Base-by-base conservation (phyloP, 2,329 filamentous ascomycete genomes). In the Hypocreales sp. region DNA sequence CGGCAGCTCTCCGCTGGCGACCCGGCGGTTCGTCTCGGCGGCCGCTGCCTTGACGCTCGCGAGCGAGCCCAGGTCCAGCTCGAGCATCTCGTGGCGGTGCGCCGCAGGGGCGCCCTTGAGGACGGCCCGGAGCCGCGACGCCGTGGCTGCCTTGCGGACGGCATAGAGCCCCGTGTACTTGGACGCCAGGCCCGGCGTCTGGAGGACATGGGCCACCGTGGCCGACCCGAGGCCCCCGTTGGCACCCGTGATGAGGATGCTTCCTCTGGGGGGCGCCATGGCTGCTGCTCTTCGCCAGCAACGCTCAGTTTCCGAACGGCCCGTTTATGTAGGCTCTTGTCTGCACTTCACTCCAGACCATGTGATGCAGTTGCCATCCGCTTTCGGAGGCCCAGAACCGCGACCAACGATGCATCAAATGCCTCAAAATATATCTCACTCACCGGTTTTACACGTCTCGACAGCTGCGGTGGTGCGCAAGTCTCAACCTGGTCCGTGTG, bases 211-310 rank as follows among this genome's bases (percentile, higher is more conserved):
- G 4, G 32, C 24, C 8, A 50, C 44, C 7, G 53, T 50, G 14
- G 45, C 41, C 8, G 46, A 47, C 7, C 52, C 53, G 16, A 58
- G 44, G 13, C 51, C 48, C 22, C 53, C 54, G 29, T 57, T 57
- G 20, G 50, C 38, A 6, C 53, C 54, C 5, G 54, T 58, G 8
- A 56, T 32, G 3, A 57, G 21, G 15, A 57, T 45, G 2, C 47
- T n/a, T n/a, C n/a, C n/a, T n/a, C n/a, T n/a, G n/a, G n/a, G n/a
- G n/a, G n/a, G n/a, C n/a, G n/a, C n/a, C n/a, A n/a, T n/a, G n/a
- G n/a, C n/a, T n/a, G n/a, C n/a, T n/a, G n/a, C n/a, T n/a, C n/a
- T n/a, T n/a, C n/a, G n/a, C n/a, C n/a, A n/a, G n/a, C n/a, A n/a
- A n/a, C n/a, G n/a, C n/a, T n/a, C n/a, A n/a, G n/a, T n/a, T n/a